Conservation (phyloP, 768 basidiomycete genomes). For the Tricholoma hemisulphureum region DNA sequence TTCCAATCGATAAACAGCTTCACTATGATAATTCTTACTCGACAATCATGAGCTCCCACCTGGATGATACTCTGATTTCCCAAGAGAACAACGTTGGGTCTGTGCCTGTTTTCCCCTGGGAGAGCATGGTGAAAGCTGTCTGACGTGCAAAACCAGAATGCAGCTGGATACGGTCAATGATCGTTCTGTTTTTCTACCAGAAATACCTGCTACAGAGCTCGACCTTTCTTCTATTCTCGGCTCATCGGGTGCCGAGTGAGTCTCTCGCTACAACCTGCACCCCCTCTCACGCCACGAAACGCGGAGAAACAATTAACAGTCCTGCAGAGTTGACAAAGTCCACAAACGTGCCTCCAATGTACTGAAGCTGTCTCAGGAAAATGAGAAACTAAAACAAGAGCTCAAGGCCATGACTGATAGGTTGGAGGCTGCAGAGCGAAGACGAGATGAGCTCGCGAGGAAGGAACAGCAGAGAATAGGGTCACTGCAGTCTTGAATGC, state of each 20-base stretch:
- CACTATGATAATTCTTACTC: constrained; percentile 32
- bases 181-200: constrained; percentile 32
- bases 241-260: constrained; percentile 46
- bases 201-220: constrained; percentile 50
- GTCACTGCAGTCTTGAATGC: not conserved
- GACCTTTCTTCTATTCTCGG: constrained; percentile 47
- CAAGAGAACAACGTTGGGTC: constrained; percentile 33
- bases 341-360: constrained; percentile 79
- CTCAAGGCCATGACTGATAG: constrained; percentile 73
- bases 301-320: constrained; percentile 18
- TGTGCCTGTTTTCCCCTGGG: constrained; percentile 21
- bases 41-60: constrained; percentile 29
- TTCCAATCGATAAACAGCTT: too few relatives aligned
- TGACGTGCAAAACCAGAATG: constrained; percentile 30
- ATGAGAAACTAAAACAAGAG: constrained; percentile 74
- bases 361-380: constrained; percentile 72
- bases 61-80: constrained; percentile 8
- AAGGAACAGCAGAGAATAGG: constrained; percentile 22
- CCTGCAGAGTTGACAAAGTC: constrained; percentile 44
- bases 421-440: constrained; percentile 71
- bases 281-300: constrained; percentile 6
- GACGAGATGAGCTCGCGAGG: constrained; percentile 45
- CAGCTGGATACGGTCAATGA: not conserved
- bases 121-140: constrained; percentile 23
- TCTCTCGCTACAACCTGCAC: constrained; percentile 23